Evolutionary conservation across 2,329 filamentous ascomycete species (phyloP).

Genomic region (Alternaria arborescens): DNA sequence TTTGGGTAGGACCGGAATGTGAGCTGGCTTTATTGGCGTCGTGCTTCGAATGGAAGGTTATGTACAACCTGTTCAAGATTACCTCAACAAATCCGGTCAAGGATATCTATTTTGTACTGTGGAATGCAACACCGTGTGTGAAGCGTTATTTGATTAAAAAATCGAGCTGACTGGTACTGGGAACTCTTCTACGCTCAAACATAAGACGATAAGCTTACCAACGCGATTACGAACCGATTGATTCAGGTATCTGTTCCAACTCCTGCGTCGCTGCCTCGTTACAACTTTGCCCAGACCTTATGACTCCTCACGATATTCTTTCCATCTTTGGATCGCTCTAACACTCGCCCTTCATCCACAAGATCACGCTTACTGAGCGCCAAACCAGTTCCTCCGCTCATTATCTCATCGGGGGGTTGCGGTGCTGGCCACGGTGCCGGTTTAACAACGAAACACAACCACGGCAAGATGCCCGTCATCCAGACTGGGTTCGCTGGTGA

Average conservation of each 20-base stretch:
- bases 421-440: not conserved
- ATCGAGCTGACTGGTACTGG: not conserved
- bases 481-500: slow-evolving; percentile 5
- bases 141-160: not conserved
- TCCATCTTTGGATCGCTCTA: not conserved
- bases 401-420: not conserved
- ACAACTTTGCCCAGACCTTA: not conserved
- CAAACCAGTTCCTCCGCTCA: not conserved
- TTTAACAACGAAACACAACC: slow-evolving; percentile 1
- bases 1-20: not conserved
- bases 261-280: not conserved
- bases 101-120: not conserved
- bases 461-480: not conserved
- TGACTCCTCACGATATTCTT: slow-evolving; percentile 1
- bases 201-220: not conserved
- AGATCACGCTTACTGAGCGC: not conserved
- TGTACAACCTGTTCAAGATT: not conserved
- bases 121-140: not conserved
- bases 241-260: not conserved
- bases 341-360: not conserved
- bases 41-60: not conserved
- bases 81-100: not conserved
- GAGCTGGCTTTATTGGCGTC: not conserved
- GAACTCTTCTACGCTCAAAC: not conserved
- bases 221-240: not conserved